These are phyloP conservation scores for Ustilago tritici DNA, from an alignment of 1,284 basidiomycete species.

Conservation along the genomic window DNA sequence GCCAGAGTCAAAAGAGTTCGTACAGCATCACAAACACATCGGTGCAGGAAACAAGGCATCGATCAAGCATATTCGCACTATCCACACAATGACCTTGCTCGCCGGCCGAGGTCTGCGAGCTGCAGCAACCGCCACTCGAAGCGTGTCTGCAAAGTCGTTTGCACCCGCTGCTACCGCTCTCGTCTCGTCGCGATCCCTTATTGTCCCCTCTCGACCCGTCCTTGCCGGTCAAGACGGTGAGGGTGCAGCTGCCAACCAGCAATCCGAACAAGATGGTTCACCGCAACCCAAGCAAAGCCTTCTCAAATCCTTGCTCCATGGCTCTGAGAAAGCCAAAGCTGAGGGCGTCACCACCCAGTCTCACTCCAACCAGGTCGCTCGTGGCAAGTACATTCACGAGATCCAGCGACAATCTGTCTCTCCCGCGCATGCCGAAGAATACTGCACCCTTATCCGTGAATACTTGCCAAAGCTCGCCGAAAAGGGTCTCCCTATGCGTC, in stretches of 20 bases:
- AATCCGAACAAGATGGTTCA: constrained; percentile 1
- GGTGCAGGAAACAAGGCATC: neutral
- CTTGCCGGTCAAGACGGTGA: constrained; percentile 17
- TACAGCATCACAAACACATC: neutral
- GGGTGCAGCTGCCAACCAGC: constrained; percentile 3
- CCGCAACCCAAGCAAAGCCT: constrained; percentile 46
- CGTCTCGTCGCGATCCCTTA: constrained; percentile 36
- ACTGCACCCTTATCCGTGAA: constrained; percentile 51
- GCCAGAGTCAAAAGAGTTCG: neutral
- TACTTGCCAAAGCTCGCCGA: constrained; percentile 56
- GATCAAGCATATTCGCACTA: neutral
- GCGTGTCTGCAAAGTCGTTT: constrained; percentile 15
- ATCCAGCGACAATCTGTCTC: constrained; percentile 62
- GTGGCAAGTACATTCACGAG: constrained; percentile 66
- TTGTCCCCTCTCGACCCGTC: constrained; percentile 29
- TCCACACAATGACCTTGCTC: constrained; percentile 24
- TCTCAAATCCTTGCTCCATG: constrained; percentile 61
- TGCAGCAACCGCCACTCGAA: constrained; percentile 19
- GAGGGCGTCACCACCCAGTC: constrained; percentile 51
- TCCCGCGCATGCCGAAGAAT: constrained; percentile 57
- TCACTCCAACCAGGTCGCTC: constrained; percentile 52
- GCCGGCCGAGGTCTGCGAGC: constrained; percentile 30
- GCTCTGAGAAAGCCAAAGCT: constrained; percentile 56
- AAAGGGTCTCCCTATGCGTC: constrained; percentile 43
- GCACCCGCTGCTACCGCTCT: constrained; percentile 8